A percentile compares a stretch with the other conserved stretches of the same genome.
These are phyloP conservation scores for Agrocybe praecox DNA, from an alignment of 768 basidiomycete genomes.

Conservation along the genomic window DNA sequence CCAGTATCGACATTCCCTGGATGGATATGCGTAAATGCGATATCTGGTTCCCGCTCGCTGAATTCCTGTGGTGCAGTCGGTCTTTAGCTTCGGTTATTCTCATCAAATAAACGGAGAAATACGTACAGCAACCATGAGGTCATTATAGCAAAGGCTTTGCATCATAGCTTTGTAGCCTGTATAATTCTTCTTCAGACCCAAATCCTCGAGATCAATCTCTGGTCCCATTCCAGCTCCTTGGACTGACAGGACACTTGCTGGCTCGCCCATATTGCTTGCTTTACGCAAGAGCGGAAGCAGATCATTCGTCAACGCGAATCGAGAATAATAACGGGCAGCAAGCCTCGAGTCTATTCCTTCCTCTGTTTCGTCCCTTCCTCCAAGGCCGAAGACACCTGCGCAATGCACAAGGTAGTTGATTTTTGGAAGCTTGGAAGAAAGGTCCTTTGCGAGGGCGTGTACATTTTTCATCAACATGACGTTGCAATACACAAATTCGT, in stretches of 20 bases:
- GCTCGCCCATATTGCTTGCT: constrained; percentile 36
- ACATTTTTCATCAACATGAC: constrained; percentile 42
- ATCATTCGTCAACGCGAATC: constrained; percentile 40
- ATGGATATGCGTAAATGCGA: constrained; percentile 44
- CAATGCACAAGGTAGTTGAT: constrained; percentile 43
- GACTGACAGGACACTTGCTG: constrained; percentile 40
- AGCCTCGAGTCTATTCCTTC: constrained; percentile 45
- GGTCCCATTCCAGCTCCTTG: constrained; percentile 29
- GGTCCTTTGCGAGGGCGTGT: constrained; percentile 27
- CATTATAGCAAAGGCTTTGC: constrained; percentile 34
- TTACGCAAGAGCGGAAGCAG: constrained; percentile 36
- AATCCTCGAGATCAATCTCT: constrained; percentile 36
- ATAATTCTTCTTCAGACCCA: constrained; percentile 40
- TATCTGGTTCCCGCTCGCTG: constrained; percentile 37
- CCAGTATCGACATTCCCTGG: constrained; percentile 42
- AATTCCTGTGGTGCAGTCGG: constrained; percentile 28
- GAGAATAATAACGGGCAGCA: constrained; percentile 40
- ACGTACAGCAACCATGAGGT: constrained; percentile 38
- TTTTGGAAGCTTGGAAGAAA: constrained; percentile 32
- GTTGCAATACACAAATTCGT: constrained; percentile 43
- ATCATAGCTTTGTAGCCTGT: constrained; percentile 22
- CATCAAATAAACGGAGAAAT: not conserved
- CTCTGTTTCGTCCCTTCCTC: constrained; percentile 36
- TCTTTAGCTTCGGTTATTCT: not conserved
- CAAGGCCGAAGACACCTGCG: constrained; percentile 33